A percentile compares a stretch with the other conserved stretches of the same genome.
phyloP scores from a whole-genome alignment of 306 rosid species.

The Ziziphus jujuba region DNA sequence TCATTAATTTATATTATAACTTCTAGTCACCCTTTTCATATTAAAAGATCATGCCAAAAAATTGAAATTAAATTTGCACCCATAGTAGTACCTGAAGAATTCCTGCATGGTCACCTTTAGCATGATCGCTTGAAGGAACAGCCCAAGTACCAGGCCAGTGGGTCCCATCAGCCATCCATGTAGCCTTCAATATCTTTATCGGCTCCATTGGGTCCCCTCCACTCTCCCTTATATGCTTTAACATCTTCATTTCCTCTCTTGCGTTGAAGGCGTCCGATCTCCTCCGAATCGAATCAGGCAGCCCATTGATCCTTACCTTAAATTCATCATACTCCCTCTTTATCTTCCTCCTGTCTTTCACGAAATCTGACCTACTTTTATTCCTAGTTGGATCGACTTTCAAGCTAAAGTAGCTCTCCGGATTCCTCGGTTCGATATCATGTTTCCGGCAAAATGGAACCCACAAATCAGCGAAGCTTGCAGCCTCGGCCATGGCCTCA shows the following conservation, averaged over 20 bases:
- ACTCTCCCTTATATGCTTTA: conserved; percentile 48
- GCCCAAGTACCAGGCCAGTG: conserved; percentile 93
- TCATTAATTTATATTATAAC: no score
- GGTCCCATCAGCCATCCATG: conserved; percentile 94
- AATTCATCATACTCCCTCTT: conserved; percentile 96
- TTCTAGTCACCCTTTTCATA: no score
- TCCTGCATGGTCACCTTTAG: conserved; percentile 82
- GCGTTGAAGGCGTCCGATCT: conserved; percentile 75
- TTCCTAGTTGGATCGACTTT: conserved; percentile 86
- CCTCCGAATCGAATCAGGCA: conserved; percentile 81
- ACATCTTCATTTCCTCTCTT: conserved; percentile 58
- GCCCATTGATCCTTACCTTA: conserved; percentile 75
- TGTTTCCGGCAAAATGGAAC: conserved; percentile 87
- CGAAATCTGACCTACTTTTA: conserved; percentile 73
- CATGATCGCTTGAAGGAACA: conserved; percentile 44
- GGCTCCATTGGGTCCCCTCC: conserved; percentile 41
- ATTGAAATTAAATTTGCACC: no score
- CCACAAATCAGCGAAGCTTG: conserved; percentile 93
- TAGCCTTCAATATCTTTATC: conserved; percentile 44
- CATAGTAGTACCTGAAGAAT: conserved; percentile 71
- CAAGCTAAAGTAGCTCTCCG: conserved; percentile 71
- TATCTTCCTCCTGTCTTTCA: conserved; percentile 84
- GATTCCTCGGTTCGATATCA: conserved; percentile 81
- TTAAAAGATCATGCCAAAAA: no score
- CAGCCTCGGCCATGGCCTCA: conserved; percentile 90